Percentiles rank a stretch among this genome's conserved stretches.
Conservation (phyloP, 257 asterid species). For the Solanum raphanifolium region DNA sequence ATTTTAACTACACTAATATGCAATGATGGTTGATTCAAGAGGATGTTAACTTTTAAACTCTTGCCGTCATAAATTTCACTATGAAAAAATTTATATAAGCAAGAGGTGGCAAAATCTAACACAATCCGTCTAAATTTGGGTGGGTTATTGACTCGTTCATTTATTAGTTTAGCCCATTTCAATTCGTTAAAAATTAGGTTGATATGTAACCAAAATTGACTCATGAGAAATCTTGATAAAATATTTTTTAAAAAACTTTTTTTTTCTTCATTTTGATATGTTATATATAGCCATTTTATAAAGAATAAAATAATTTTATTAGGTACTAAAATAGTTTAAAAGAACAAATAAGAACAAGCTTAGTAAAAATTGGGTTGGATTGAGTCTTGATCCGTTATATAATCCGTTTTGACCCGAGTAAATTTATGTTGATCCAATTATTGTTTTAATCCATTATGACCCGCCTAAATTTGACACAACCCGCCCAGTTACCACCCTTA, state of each 20-base stretch:
- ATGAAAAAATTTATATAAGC: background rate
- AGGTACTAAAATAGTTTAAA: too few relatives aligned
- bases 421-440: too few relatives aligned
- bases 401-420: background rate
- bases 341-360: background rate
- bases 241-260: accelerated
- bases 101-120: too few relatives aligned
- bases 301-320: too few relatives aligned
- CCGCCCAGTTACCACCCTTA: accelerated
- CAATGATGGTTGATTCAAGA: background rate
- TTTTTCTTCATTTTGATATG: too few relatives aligned
- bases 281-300: too few relatives aligned
- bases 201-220: background rate
- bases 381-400: too few relatives aligned
- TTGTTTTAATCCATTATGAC: too few relatives aligned
- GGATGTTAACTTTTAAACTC: background rate
- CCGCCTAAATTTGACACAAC: background rate
- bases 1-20: background rate
- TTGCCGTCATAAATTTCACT: background rate
- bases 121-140: background rate
- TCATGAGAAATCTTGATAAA: background rate
- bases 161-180: too few relatives aligned
- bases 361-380: too few relatives aligned
- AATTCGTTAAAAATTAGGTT: too few relatives aligned
- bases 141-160: too few relatives aligned